Evolutionary conservation across 345 rosid species (phyloP).

Genomic region (Eucalyptus marginata): DNA sequence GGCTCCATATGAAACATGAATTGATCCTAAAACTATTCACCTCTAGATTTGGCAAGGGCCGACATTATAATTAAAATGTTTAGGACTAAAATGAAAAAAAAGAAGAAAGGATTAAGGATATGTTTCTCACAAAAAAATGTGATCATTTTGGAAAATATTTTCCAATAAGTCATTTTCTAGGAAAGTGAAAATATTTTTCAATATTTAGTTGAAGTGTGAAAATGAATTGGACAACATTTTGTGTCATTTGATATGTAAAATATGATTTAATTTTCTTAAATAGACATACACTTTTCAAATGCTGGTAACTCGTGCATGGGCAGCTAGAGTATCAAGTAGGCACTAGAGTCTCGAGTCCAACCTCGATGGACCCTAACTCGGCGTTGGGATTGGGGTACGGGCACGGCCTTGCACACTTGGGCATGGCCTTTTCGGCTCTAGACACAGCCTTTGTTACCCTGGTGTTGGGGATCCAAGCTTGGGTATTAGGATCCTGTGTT

Average conservation of each 20-base stretch:
- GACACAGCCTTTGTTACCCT: not conserved
- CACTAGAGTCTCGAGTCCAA: accelerated
- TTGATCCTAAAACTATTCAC: accelerated
- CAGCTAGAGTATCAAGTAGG: accelerated
- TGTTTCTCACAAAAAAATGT: no score
- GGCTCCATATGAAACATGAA: accelerated
- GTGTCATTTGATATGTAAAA: accelerated
- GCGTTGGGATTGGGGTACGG: accelerated
- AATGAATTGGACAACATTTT: no score
- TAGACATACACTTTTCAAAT: accelerated
- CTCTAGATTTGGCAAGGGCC: accelerated
- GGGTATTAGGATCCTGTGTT: not conserved
- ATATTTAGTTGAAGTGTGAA: not conserved
- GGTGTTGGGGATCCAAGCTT: not conserved
- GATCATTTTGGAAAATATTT: no score
- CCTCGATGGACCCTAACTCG: not conserved
- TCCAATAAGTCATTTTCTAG: no score
- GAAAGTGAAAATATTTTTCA: no score
- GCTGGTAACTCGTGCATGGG: accelerated
- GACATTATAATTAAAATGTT: not conserved
- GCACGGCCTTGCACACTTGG: accelerated
- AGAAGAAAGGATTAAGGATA: accelerated
- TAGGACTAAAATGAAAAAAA: accelerated
- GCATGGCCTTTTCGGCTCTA: not conserved
- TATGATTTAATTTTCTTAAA: no score